Evolutionary conservation across 768 basidiomycete genomes (phyloP).

Genomic region (Saitozyma podzolica): DNA sequence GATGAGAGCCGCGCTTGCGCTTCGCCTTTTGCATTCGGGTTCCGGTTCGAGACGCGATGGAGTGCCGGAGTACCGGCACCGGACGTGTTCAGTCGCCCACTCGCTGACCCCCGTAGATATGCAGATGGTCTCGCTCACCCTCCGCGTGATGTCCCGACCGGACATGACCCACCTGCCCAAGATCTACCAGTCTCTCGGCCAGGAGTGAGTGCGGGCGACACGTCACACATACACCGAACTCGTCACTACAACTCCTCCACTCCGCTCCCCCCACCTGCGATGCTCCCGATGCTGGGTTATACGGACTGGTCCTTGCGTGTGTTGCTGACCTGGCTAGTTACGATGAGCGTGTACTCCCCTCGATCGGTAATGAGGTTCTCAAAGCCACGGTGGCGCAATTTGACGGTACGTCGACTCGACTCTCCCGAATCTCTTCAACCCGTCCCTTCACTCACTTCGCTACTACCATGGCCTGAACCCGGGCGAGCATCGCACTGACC

Average conservation of each 20-base stretch:
- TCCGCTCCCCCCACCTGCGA: conserved; percentile 1
- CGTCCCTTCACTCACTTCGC: no score
- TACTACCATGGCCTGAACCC: no score
- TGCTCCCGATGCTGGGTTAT: background rate
- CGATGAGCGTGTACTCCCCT: conserved; percentile 95
- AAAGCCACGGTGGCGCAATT: conserved; percentile 99
- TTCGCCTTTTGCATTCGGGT: no score
- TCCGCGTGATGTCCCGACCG: conserved; percentile 91
- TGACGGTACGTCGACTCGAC: conserved; percentile 59
- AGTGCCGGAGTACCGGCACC: no score
- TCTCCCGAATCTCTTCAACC: no score
- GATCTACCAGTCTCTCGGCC: conserved; percentile 91
- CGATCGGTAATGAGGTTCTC: conserved; percentile 95
- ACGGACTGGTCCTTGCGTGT: no score
- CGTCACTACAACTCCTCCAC: no score
- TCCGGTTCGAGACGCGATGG: no score
- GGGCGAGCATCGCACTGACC: no score
- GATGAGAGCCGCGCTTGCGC: no score
- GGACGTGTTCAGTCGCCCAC: no score
- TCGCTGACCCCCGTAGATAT: conserved; percentile 52
- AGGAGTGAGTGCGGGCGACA: conserved; percentile 59
- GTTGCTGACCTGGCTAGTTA: conserved; percentile 56
- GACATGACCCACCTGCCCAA: conserved; percentile 81
- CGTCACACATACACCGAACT: no score
- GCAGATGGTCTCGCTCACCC: conserved; percentile 96